Conservation (phyloP, 441 rosid genomes). For the Adansonia gregorii region DNA sequence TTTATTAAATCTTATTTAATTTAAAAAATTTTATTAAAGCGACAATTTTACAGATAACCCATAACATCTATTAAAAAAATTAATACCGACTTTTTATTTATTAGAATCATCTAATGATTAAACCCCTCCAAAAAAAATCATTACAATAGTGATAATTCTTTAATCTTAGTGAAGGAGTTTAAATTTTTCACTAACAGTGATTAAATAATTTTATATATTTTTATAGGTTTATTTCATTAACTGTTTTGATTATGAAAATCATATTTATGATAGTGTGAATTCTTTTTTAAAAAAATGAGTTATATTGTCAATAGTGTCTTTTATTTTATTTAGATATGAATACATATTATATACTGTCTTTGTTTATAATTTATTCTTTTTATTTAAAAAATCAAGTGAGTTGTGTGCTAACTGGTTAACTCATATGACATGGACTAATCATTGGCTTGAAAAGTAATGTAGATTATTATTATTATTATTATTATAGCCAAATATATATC, state of each 20-base stretch:
- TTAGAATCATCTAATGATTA: no score
- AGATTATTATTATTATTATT: not conserved
- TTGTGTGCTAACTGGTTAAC: not conserved
- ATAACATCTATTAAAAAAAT: no score
- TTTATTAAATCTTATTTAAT: no score
- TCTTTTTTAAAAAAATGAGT: no score
- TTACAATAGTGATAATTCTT: no score
- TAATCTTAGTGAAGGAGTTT: not conserved
- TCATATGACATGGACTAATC: slow-evolving; percentile 1
- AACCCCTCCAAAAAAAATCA: no score
- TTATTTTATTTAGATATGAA: no score
- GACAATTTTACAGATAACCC: no score
- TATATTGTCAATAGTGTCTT: no score
- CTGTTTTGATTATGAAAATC: not conserved
- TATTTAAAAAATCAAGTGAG: not conserved
- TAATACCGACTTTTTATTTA: no score
- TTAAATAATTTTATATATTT: not conserved
- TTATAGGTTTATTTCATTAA: not conserved
- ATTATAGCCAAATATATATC: not conserved
- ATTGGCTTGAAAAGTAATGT: not conserved
- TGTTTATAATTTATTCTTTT: not conserved
- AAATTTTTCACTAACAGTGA: not conserved
- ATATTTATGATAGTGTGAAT: no score
- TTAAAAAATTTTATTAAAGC: no score
- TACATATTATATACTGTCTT: not conserved